Evolutionary conservation across 2,329 filamentous ascomycete species (phyloP), one percentile per base, ranked within the genome.

Genomic region (Fusarium domesticum): DNA sequence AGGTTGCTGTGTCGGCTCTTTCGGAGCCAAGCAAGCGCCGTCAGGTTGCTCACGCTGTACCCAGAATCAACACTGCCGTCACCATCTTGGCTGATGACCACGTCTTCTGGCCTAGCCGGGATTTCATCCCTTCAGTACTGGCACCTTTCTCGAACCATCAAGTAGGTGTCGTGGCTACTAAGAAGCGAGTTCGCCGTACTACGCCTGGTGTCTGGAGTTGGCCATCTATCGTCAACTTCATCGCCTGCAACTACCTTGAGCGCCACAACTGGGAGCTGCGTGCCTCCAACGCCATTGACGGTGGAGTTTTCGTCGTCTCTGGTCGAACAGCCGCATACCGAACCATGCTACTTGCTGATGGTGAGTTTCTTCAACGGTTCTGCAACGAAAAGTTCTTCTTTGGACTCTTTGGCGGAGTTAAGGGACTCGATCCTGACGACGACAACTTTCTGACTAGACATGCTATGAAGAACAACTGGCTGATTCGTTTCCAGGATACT

Each of bases 221-320:
- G 42, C 20, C 28, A 1, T 64, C 63, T 0, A 62, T 75, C 40
- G 71, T 70, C 60, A 82, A 84, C 61, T 73, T 81, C 57, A 66
- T 84, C 15, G 80, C 76, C 0, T 74, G 74, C 20, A 60, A 73
- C n/a, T 83, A 84, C 57, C 71, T 85, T 1, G 72, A 78, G 52
- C 75, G 80, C 0, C 78, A 83, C 60, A 83, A 83, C 57, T 84
- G 77, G 59, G 81, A 84, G 56, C 76, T 79, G 40, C 70, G 74
- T 1, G 68, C 77, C 0, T 76, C 75, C 6, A 78, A 77, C 48
- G 66, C 73, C 6, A 64, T 84, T 8, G 81, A 84, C 44, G 78
- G 78, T 7, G 78, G 77, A 8, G 70, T 81, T 16, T 81, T 78
- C 37, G 76, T 80, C 1, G 66, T 84, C 2, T 82, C 78, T 0